Evolutionary conservation across 805 yeast species (phyloP).

Genomic region (Starmerella riodocensis): DNA sequence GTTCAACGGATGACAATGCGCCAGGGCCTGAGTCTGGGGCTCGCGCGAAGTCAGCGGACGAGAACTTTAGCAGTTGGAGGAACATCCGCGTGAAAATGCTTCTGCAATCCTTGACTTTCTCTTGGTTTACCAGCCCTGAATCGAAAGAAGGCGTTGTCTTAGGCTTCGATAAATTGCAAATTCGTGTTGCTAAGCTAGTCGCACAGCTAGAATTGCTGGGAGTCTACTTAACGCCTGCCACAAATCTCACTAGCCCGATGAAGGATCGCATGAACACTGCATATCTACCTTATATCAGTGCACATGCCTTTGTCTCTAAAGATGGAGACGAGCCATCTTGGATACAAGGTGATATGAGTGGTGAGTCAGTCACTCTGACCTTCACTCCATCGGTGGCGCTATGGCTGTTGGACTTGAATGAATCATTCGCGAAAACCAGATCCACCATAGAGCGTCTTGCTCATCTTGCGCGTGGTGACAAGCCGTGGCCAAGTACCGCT

Average conservation of each 20-base stretch:
- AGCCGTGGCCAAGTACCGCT: neutral
- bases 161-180: conserved; percentile 65
- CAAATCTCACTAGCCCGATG: conserved; percentile 16
- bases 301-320: conserved; percentile 12
- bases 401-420: conserved; percentile 36
- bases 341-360: conserved; percentile 17
- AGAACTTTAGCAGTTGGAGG: conserved; percentile 7
- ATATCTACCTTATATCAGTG: conserved; percentile 22
- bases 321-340: conserved; percentile 9
- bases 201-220: conserved; percentile 60
- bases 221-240: conserved; percentile 52
- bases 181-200: conserved; percentile 44
- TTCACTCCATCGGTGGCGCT: conserved; percentile 27
- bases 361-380: conserved; percentile 23
- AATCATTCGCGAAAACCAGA: conserved; percentile 30
- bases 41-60: neutral
- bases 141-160: conserved; percentile 54
- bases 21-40: neutral
- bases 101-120: conserved; percentile 48
- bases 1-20: neutral
- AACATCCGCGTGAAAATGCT: conserved; percentile 11
- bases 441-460: conserved; percentile 3
- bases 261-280: conserved; percentile 21
- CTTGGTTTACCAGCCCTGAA: conserved; percentile 40
- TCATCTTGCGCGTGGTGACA: neutral